Evolutionary conservation across 2,329 filamentous ascomycete species (phyloP), one percentile per base, ranked within the genome.

Genomic region (Fusarium temperatum): DNA sequence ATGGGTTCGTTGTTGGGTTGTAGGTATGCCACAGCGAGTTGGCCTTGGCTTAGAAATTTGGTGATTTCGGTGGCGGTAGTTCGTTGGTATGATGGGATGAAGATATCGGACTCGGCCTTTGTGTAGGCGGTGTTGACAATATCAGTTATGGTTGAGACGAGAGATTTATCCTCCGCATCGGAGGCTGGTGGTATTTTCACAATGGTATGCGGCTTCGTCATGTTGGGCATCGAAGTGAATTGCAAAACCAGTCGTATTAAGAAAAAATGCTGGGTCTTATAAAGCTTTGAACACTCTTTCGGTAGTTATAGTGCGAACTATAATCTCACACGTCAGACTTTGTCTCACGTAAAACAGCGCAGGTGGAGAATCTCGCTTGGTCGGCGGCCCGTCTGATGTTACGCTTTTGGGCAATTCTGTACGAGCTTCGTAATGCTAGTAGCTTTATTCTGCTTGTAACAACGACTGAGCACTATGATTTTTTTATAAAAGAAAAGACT

Each of bases 121-220:
- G 39, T 56, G 42, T 78, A 82, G 10, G 73, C 79, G 0, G 62
- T 51, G 45, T 82, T 81, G 45, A 81, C 78, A 4, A 81, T 74
- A 2, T 64, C 18, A 12, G 72, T 60, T 14, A 82, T 28, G 8
- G 53, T 48, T 10, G 62, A 50, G 11, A 76, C 45, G 13, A 78
- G 57, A 0, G 32, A 24, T 22, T 59, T 28, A 13, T 81, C 63
- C 13, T 77, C 58, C 12, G 77, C 78, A 8, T 72, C 68, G 2
- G 72, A 53, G 0, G 48, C 9, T 0, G 67, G 47, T 1, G 79
- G 75, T 18, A 82, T 66, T n/a, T 48, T 66, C 14, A 81, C 71
- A 22, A 60, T 24, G 32, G 76, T 54, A 13, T 53, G n/a, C 0
- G 32, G 41, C 8, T 39, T 65, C 0, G 42, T 54, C 66, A 66